Evolutionary conservation across 352 stramenopile species (phyloP), one percentile per base, ranked within the genome.

Genomic region (Pythium periplocum): DNA sequence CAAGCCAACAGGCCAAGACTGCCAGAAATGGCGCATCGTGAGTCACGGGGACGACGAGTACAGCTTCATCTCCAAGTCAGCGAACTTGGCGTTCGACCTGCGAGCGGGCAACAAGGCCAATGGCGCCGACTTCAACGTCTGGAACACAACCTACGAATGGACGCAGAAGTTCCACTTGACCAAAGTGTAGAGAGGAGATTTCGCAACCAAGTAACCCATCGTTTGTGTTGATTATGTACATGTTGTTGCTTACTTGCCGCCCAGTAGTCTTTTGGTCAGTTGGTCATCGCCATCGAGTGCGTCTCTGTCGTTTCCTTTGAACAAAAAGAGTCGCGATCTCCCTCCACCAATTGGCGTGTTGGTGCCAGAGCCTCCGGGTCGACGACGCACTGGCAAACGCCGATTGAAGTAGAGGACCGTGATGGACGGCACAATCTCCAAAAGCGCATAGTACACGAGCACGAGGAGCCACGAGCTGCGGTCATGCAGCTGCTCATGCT

Each of bases 371-470:
- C 57, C 53, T 3, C 62, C 47, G 34, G 48, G 53, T 34, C 67
- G 63, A 30, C 71, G 67, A 6, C 66, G 68, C 12, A 72, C 63
- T 37, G 85, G 85, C 17, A 95, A 64, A 8, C 82, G 79, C 0
- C 83, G 83, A 57, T 93, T 91, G 57, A 93, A 95, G 53, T 90
- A 93, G 37, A 95, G 45, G 17, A 93, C 78, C 32, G 79, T 83
- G 45, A 91, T 55, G 2, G 79, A 77, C 36, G 85, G 85, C 5
- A 90, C 62, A 47, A 93, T 82, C 65, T 95, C 85, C 41, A 95
- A 52, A 6, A 93, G 53, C 34, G 68, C 80, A 53, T 95, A 95
- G 51, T 90, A 91, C 8, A 92, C 68, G 4, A 93, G 57, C 33
- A 95, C 76, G 3, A 93, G 51, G 61, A 92, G 66, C 83, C 83